These are phyloP conservation scores for Capillidium rhysosporum DNA, from an alignment of 371 early-diverging fungal genomes.

Conservation along the genomic window DNA sequence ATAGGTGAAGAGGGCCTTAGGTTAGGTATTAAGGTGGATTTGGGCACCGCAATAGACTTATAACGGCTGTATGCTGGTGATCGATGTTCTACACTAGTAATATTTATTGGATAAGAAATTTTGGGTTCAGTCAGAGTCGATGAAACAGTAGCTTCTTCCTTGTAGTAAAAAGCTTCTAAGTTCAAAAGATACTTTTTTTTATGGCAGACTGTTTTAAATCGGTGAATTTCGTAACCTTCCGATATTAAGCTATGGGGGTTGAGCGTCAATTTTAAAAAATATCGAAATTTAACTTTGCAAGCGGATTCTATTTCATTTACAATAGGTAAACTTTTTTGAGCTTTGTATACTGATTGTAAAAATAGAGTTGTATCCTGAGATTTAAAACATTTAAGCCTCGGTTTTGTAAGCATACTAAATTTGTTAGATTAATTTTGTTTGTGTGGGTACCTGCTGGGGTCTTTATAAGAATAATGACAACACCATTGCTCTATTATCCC, in stretches of 20 bases:
- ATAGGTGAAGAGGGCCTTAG: neutral
- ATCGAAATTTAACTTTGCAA: neutral
- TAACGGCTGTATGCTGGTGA: neutral
- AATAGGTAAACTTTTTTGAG: neutral
- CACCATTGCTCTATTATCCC: too few relatives aligned
- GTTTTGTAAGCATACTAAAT: neutral
- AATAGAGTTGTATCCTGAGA: neutral
- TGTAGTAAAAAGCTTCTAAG: neutral
- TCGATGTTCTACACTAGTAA: too few relatives aligned
- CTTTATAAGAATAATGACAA: too few relatives aligned
- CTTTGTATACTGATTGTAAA: neutral
- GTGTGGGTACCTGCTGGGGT: too few relatives aligned
- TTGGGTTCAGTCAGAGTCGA: neutral
- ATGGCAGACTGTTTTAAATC: neutral
- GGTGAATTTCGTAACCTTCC: neutral
- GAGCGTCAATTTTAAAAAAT: neutral
- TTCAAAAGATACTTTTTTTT: neutral
- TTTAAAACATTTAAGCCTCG: neutral
- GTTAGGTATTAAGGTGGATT: neutral
- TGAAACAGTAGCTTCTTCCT: neutral
- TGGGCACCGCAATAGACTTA: too few relatives aligned
- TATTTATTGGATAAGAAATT: too few relatives aligned
- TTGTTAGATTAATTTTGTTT: neutral
- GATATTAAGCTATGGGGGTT: neutral
- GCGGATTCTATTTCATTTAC: neutral